Conservation (phyloP, 345 rosid genomes). For the Anacardium occidentale region DNA sequence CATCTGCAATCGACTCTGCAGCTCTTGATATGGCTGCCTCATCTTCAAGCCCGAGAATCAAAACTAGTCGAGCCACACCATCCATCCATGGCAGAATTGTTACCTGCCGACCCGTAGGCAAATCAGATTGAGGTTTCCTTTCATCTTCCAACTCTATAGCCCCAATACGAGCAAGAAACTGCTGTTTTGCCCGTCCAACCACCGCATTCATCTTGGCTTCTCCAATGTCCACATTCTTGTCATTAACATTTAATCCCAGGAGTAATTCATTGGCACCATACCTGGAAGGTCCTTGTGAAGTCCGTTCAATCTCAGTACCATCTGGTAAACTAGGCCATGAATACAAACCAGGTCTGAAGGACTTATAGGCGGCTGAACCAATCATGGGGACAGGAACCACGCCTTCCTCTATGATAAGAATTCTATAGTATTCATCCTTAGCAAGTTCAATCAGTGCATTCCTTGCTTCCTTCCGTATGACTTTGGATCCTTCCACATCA, state of each 20-base stretch:
- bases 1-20: constrained; percentile 74
- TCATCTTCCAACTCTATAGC: constrained; percentile 68
- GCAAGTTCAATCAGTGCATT: constrained; percentile 76
- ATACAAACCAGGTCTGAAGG: constrained; percentile 58
- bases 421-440: constrained; percentile 69
- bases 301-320: constrained; percentile 57
- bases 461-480: constrained; percentile 68
- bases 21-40: constrained; percentile 66
- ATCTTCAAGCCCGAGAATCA: constrained; percentile 80
- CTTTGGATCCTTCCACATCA: constrained; percentile 48
- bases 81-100: constrained; percentile 74
- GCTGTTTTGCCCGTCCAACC: constrained; percentile 72
- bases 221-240: constrained; percentile 43
- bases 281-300: constrained; percentile 53
- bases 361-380: constrained; percentile 72
- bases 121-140: constrained; percentile 38
- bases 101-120: constrained; percentile 30
- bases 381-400: constrained; percentile 72
- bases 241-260: constrained; percentile 57
- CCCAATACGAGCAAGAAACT: constrained; percentile 81
- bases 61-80: constrained; percentile 86
- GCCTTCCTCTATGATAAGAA: constrained; percentile 84
- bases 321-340: constrained; percentile 90
- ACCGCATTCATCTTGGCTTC: constrained; percentile 74
- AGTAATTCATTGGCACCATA: constrained; percentile 80